These are phyloP conservation scores for Spironucleus salmonicida DNA, from an alignment of 208 protist species.

Conservation along the genomic window DNA sequence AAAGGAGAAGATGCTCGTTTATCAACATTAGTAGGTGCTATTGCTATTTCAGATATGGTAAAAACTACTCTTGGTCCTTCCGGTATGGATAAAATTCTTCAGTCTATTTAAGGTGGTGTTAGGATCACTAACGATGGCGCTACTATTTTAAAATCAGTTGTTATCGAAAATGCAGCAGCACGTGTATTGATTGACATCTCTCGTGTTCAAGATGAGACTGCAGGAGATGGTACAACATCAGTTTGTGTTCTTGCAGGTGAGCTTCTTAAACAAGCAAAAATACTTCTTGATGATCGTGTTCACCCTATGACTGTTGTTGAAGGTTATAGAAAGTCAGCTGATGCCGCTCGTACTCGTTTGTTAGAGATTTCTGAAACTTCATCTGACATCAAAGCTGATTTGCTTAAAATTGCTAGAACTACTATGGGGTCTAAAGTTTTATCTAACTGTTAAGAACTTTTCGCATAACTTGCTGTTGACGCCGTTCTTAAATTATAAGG, in stretches of 20 bases:
- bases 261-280: constrained; percentile 91
- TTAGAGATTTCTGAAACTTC: constrained; percentile 53
- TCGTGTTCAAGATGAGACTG: constrained; percentile 80
- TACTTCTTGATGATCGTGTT: constrained; percentile 72
- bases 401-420: constrained; percentile 92
- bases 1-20: constrained; percentile 26
- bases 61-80: constrained; percentile 96
- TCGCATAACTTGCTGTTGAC: constrained; percentile 91
- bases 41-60: constrained; percentile 85
- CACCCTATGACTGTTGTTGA: constrained; percentile 93
- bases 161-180: constrained; percentile 91
- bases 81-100: constrained; percentile 87
- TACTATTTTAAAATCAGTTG: constrained; percentile 93
- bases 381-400: constrained; percentile 75
- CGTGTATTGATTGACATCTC: constrained; percentile 77
- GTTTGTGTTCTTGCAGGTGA: constrained; percentile 93
- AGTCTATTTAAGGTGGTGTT: constrained; percentile 53
- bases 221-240: constrained; percentile 96
- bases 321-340: constrained; percentile 8
- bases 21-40: constrained; percentile 65
- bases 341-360: constrained; percentile 20
- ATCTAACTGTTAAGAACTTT: constrained; percentile 80
- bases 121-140: constrained; percentile 97
- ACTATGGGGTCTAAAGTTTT: constrained; percentile 95
- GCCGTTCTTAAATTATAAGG: constrained; percentile 72